phyloP scores from a whole-genome alignment of 768 basidiomycete genomes.

The Tulasnella sp. region DNA sequence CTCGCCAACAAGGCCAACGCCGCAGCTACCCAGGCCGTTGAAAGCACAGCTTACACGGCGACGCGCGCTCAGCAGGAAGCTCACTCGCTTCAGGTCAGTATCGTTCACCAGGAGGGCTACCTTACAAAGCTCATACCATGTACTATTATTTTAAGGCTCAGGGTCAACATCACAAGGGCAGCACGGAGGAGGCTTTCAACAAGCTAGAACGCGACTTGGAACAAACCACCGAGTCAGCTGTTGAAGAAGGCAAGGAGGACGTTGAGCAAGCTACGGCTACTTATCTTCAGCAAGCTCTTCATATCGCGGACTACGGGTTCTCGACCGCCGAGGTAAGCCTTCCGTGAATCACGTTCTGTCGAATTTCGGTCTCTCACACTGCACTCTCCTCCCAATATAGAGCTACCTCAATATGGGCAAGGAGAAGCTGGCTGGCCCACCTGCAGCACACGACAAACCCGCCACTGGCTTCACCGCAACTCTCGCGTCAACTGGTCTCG shows the following conservation, averaged over 20 bases:
- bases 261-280: slow-evolving; percentile 39
- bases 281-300: slow-evolving; percentile 53
- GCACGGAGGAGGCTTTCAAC: background rate
- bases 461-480: slow-evolving; percentile 29
- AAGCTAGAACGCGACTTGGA: slow-evolving; percentile 8
- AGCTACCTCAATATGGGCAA: slow-evolving; percentile 18
- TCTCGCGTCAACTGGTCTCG: slow-evolving; percentile 32
- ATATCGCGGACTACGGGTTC: slow-evolving; percentile 38
- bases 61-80: background rate
- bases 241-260: slow-evolving; percentile 48
- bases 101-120: background rate
- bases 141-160: background rate
- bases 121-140: background rate
- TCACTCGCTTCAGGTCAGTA: background rate
- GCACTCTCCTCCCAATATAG: background rate
- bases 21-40: background rate
- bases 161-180: background rate
- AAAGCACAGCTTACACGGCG: background rate
- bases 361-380: background rate
- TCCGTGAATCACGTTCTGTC: background rate
- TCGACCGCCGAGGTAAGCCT: slow-evolving; percentile 38
- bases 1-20: background rate
- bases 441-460: background rate
- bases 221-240: slow-evolving; percentile 43
- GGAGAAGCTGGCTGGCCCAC: slow-evolving; percentile 15